phyloP scores from a whole-genome alignment of 352 stramenopile genomes.

The Globisporangium iwayamae region DNA sequence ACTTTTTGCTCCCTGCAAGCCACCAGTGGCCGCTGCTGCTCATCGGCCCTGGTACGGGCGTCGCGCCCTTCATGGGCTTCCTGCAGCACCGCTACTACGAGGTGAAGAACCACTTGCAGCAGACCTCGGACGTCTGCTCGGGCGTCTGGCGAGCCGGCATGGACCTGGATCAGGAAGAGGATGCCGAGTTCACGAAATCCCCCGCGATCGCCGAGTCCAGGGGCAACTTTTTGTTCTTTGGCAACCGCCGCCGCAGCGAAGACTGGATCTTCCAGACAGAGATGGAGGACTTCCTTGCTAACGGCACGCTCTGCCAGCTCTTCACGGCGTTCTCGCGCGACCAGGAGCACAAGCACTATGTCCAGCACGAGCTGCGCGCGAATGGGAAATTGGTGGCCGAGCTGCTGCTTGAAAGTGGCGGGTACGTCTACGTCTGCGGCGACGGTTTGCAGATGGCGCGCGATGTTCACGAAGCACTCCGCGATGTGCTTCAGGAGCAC shows the following conservation, averaged over 20 bases:
- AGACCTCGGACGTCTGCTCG: slow-evolving; percentile 37
- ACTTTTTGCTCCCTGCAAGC: slow-evolving; percentile 88
- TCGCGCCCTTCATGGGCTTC: slow-evolving; percentile 96
- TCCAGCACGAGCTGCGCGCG: slow-evolving; percentile 83
- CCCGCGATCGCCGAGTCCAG: slow-evolving; percentile 31
- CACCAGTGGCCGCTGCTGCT: slow-evolving; percentile 89
- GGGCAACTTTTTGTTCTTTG: slow-evolving; percentile 93
- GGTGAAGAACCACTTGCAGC: slow-evolving; percentile 17
- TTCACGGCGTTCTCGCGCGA: slow-evolving; percentile 92
- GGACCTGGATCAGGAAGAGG: slow-evolving; percentile 33
- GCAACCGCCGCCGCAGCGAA: slow-evolving; percentile 82
- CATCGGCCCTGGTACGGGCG: slow-evolving; percentile 94
- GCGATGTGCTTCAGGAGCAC: slow-evolving; percentile 71
- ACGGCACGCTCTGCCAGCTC: slow-evolving; percentile 78
- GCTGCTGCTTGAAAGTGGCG: slow-evolving; percentile 71
- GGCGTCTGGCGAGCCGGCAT: slow-evolving; percentile 80
- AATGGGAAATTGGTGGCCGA: slow-evolving; percentile 64
- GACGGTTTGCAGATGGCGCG: slow-evolving; percentile 95
- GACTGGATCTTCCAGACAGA: slow-evolving; percentile 93
- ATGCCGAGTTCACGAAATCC: slow-evolving; percentile 35
- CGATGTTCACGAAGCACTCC: slow-evolving; percentile 90
- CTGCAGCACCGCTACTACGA: slow-evolving; percentile 82
- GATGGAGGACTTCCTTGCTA: slow-evolving; percentile 68
- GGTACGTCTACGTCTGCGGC: slow-evolving; percentile 93
- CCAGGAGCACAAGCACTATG: slow-evolving; percentile 90